Evolutionary conservation across 1,284 basidiomycete species (phyloP).

Genomic region (Peniophora sp.): DNA sequence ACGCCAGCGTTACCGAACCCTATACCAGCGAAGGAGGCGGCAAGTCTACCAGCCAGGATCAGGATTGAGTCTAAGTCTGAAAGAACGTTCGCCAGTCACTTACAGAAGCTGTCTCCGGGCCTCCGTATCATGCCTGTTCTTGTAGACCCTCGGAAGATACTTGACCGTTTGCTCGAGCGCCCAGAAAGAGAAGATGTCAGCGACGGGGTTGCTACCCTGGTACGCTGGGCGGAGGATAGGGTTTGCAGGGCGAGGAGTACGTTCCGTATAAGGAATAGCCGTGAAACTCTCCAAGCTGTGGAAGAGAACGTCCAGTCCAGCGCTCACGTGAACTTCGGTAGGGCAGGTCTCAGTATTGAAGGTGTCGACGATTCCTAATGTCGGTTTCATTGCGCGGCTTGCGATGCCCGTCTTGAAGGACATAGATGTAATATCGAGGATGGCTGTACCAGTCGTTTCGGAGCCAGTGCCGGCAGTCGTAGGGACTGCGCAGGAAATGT

Average conservation of each 20-base stretch:
- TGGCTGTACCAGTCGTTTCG: conserved; percentile 97
- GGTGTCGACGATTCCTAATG: conserved; percentile 79
- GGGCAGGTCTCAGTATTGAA: conserved; percentile 61
- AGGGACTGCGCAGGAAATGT: conserved; percentile 45
- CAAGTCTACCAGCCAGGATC: conserved; percentile 44
- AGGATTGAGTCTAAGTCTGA: neutral
- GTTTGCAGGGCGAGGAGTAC: conserved; percentile 83
- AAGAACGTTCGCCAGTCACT: conserved; percentile 18
- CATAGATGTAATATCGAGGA: conserved; percentile 85
- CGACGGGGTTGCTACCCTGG: conserved; percentile 93
- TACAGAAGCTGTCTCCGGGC: conserved; percentile 90
- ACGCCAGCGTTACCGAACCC: conserved; percentile 96
- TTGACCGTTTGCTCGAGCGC: conserved; percentile 87
- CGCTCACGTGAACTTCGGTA: conserved; percentile 81
- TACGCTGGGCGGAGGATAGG: conserved; percentile 89
- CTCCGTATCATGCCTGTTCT: conserved; percentile 73
- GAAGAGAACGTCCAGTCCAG: conserved; percentile 91
- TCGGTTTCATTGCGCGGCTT: conserved; percentile 84
- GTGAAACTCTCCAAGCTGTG: conserved; percentile 93
- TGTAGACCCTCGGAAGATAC: conserved; percentile 83
- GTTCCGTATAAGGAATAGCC: conserved; percentile 86
- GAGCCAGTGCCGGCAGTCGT: conserved; percentile 98
- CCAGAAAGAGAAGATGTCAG: conserved; percentile 95
- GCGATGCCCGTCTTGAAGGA: conserved; percentile 97
- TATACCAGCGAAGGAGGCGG: conserved; percentile 89